Base-by-base conservation (phyloP, 257 asterid genomes). In the Solanum bukasovii region DNA sequence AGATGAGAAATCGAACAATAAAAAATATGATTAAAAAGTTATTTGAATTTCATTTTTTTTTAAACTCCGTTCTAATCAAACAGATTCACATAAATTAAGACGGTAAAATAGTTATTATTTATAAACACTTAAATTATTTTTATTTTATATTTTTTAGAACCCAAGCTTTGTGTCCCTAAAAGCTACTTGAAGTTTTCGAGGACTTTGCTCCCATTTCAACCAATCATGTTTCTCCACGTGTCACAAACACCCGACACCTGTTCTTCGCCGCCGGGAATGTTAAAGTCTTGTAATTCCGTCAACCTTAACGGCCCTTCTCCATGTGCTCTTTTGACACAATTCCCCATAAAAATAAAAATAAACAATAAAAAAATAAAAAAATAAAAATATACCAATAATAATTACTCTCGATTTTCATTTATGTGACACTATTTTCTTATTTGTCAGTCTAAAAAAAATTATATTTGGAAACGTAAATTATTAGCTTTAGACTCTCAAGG, bases 191-290 rank as follows among this genome's bases (percentile, higher is more conserved):
- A 23, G 42, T 33, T 38, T 67, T 88, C 93, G 93, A 94, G 91
- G 94, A 87, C 84, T 92, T 92, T 95, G 96, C 93, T 92, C 83
- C 89, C 94, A 88, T 23, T 3, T 61, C 21, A 33, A 4, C 93
- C 96, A 93, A 91, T 91, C 59, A 11, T 0, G 40, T 0, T 56
- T 1, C 46, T 77, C 92, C 96, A 91, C 92, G 90, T 90, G 93
- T 88, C 11, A 86, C 87, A 56, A 92, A 88, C 98, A 93, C 94
- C 96, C 90, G 98, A 93, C 98, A 92, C 96, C 77, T 21, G 84
- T 88, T 65, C 92, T 90, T 89, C 88, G 95, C 93, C 96, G 86
- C 93, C 96, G 98, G 94, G 31, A 72, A 88, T 85, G 96, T 90
- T 37, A 40, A 31, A 73, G 52, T 61, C 84, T 87, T 75, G 33